A percentile compares a stretch with the other conserved stretches of the same genome.
Conservation (phyloP, 1,284 basidiomycete genomes). For the Cryptococcus sp. region DNA sequence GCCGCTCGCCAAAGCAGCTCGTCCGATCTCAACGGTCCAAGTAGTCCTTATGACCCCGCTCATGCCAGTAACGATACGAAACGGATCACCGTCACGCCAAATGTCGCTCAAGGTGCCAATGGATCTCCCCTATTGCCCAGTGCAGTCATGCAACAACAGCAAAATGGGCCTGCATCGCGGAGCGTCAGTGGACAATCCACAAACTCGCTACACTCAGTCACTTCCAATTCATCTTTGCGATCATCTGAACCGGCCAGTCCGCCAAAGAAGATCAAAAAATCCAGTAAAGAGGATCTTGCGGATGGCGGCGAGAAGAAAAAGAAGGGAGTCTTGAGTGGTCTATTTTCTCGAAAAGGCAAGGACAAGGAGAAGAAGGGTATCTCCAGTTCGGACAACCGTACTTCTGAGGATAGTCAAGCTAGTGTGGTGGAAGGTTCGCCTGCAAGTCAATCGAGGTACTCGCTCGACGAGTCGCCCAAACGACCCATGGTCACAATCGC, state of each 20-base stretch:
- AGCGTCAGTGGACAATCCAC: conserved; percentile 28
- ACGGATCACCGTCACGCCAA: conserved; percentile 70
- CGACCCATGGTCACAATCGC: conserved; percentile 3
- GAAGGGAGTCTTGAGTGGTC: conserved; percentile 54
- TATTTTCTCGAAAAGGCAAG: conserved; percentile 67
- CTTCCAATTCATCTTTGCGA: conserved; percentile 20
- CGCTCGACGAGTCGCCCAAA: conserved; percentile 11
- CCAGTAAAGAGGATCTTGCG: conserved; percentile 22
- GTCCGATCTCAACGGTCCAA: neutral
- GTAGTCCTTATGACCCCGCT: conserved; percentile 29
- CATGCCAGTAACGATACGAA: conserved; percentile 57
- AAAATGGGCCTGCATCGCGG: neutral
- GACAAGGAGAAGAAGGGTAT: conserved; percentile 64
- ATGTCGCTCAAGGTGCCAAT: conserved; percentile 54
- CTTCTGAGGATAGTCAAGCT: conserved; percentile 34
- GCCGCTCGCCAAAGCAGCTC: conserved; percentile 5
- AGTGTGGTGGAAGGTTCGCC: conserved; percentile 13
- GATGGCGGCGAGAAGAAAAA: conserved; percentile 32
- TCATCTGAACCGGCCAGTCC: conserved; percentile 20
- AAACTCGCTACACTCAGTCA: conserved; percentile 19
- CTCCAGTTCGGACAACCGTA: conserved; percentile 19
- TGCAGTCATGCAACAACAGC: conserved; percentile 29
- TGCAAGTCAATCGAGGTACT: conserved; percentile 19
- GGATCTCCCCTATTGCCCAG: conserved; percentile 51
- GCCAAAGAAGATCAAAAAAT: conserved; percentile 27